Base-by-base conservation (phyloP, 2,329 filamentous ascomycete species). In the Fusarium caatingaense region DNA sequence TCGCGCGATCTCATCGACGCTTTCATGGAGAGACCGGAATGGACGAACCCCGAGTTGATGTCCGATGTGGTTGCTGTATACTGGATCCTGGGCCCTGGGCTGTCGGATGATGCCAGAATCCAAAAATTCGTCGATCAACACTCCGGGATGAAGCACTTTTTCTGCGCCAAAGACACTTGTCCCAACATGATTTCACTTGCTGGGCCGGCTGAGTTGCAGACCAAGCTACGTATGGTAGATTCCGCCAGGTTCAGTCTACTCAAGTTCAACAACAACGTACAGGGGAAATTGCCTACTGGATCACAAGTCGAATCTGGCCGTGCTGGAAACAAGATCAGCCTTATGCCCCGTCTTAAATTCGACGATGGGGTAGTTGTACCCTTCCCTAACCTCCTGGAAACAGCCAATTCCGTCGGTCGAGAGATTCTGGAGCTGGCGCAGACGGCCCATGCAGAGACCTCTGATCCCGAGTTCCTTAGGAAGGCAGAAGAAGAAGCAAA, bases 71-170 rank as follows among this genome's bases (percentile, higher is more conserved):
- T 86, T 47, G 86, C 86, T 42, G 87, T 97, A 50, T 87, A 96
- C 72, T 99, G 96, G 95, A 89, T 93, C 25, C 85, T 98, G 27
- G 93, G 93, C 1, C 84, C 86, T 7, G 89, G 87, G 5, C 84
- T 98, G 16, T 83, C 86, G 9, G 82, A 85, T 6, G 87, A 96
- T 77, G 75, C 85, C 13, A 84, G 84, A 23, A 79, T 99, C 20
- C 85, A 86, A 59, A 80, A 86, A 3, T 97, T 97, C 76, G 93
- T 97, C 79, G 74, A 85, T 28, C 83, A 86, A 37, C 87, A 88
- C 69, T 78, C 83, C 3, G 76, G 87, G 18, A 79, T 92, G 37
- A 86, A 91, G 77, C 96, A 99, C 78, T 83, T 95, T 46, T 85
- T 99, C 18, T 92, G 93, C 20, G 91, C 93, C 2, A 80, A 86